These are phyloP conservation scores for Roridomyces roridus DNA, from an alignment of 768 basidiomycete genomes.

Conservation along the genomic window DNA sequence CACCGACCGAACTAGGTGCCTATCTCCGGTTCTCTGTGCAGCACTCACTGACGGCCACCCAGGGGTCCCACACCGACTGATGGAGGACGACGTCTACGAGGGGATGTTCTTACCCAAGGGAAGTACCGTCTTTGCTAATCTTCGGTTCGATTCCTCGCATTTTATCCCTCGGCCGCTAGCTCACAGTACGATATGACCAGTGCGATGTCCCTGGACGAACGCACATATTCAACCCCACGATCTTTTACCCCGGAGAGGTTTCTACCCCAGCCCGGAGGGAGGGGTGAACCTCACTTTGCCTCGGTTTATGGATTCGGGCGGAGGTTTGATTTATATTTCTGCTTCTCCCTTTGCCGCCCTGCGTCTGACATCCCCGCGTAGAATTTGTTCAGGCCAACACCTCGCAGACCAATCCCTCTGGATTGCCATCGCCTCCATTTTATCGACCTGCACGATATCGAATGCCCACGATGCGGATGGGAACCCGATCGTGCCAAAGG, in stretches of 20 bases:
- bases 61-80: slow-evolving; percentile 38
- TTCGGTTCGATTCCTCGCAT: slow-evolving; percentile 13
- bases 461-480: slow-evolving; percentile 28
- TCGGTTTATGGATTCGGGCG: slow-evolving; percentile 32
- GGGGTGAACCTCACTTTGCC: slow-evolving; percentile 24
- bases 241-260: slow-evolving; percentile 34
- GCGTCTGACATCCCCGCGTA: too few relatives aligned
- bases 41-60: not conserved
- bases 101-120: slow-evolving; percentile 42
- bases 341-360: slow-evolving; percentile 2
- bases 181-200: slow-evolving; percentile 22
- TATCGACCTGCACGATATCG: slow-evolving; percentile 25
- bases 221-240: slow-evolving; percentile 27
- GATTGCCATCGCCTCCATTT: slow-evolving; percentile 26
- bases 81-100: slow-evolving; percentile 40
- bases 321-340: slow-evolving; percentile 18
- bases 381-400: slow-evolving; percentile 34
- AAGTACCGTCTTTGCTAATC: slow-evolving; percentile 28
- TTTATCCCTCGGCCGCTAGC: not conserved
- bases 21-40: not conserved
- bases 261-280: slow-evolving; percentile 23
- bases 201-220: slow-evolving; percentile 31
- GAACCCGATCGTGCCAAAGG: slow-evolving; percentile 12
- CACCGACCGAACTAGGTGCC: slow-evolving; percentile 4
- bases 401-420: slow-evolving; percentile 25